These are phyloP conservation scores for Mycena maculata DNA, from an alignment of 768 basidiomycete genomes.

Conservation along the genomic window DNA sequence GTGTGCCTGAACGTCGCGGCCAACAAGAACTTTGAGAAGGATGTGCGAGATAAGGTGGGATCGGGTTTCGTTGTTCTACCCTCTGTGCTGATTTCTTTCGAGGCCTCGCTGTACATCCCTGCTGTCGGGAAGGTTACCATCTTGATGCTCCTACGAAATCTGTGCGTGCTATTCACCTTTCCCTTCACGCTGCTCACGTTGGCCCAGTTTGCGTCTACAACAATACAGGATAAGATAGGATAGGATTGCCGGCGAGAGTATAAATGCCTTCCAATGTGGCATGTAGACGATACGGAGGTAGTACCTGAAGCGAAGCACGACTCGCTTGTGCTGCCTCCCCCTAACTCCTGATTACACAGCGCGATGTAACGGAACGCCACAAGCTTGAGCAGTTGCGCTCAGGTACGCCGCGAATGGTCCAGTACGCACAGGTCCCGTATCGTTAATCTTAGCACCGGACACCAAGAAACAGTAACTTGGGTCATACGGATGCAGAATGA, in stretches of 20 bases:
- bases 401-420: too few relatives aligned
- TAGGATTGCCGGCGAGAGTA: background rate
- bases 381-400: too few relatives aligned
- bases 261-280: too few relatives aligned
- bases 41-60: constrained; percentile 88
- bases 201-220: constrained; percentile 64
- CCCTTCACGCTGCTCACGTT: background rate
- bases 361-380: too few relatives aligned
- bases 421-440: too few relatives aligned
- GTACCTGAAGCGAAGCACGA: too few relatives aligned
- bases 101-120: constrained; percentile 96
- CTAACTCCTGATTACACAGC: too few relatives aligned
- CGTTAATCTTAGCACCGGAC: too few relatives aligned
- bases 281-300: too few relatives aligned
- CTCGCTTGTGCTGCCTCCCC: too few relatives aligned
- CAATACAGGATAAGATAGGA: constrained; percentile 51
- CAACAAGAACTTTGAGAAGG: constrained; percentile 96
- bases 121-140: constrained; percentile 99
- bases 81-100: constrained; percentile 6
- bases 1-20: constrained; percentile 92
- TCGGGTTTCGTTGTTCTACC: background rate
- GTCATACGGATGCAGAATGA: too few relatives aligned
- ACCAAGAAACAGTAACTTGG: too few relatives aligned
- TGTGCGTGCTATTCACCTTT: constrained; percentile 65
- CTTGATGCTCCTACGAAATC: constrained; percentile 94